Evolutionary conservation across 2,329 filamentous ascomycete species (phyloP).

Genomic region (Arthrocladium fulminans): DNA sequence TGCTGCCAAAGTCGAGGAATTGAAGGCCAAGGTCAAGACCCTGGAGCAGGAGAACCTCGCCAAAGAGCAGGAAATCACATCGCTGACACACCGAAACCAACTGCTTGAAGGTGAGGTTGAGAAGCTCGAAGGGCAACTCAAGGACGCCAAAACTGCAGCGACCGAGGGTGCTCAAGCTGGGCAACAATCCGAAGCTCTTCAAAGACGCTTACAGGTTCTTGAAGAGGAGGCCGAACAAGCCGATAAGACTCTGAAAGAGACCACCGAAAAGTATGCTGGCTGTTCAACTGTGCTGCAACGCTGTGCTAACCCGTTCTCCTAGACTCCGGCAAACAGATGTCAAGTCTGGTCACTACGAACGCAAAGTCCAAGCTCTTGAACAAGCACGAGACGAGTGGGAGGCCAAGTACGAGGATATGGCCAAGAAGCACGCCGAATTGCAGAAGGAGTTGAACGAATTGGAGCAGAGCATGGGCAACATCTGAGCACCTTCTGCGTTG

Average conservation of each 20-base stretch:
- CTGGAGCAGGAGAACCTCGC: slow-evolving; percentile 90
- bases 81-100: slow-evolving; percentile 88
- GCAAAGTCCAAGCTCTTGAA: slow-evolving; percentile 96
- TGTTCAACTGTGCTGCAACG: slow-evolving; percentile 37
- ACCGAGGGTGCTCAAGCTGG: slow-evolving; percentile 74
- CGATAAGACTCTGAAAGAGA: slow-evolving; percentile 91
- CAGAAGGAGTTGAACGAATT: slow-evolving; percentile 91
- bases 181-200: slow-evolving; percentile 83
- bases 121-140: slow-evolving; percentile 76
- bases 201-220: slow-evolving; percentile 85
- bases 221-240: slow-evolving; percentile 97
- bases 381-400: slow-evolving; percentile 89
- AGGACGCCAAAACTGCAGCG: slow-evolving; percentile 78
- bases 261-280: slow-evolving; percentile 99
- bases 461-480: slow-evolving; percentile 84
- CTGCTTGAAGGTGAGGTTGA: slow-evolving; percentile 84
- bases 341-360: slow-evolving; percentile 98
- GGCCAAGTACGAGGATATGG: slow-evolving; percentile 94
- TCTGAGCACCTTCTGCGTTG: slow-evolving; percentile 48
- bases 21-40: slow-evolving; percentile 74
- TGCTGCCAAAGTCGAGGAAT: slow-evolving; percentile 71
- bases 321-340: slow-evolving; percentile 98
- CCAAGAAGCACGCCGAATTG: slow-evolving; percentile 72
- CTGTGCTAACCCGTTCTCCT: slow-evolving; percentile 9
- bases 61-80: slow-evolving; percentile 98